Conservation (phyloP, 768 basidiomycete genomes). For the Naganishia kalamii region DNA sequence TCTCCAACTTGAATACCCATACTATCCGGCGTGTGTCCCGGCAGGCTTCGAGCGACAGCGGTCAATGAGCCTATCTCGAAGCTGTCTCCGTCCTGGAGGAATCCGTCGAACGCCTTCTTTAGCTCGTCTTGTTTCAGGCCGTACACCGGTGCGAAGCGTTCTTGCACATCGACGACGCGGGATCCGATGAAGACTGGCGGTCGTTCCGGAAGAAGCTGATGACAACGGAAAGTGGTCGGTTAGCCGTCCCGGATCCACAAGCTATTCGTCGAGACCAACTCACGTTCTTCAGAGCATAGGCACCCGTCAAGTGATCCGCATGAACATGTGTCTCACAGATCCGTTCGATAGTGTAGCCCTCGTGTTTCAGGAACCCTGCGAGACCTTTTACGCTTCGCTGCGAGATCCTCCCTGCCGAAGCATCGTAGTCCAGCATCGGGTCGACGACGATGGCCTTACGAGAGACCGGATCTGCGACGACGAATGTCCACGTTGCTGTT, state of each 20-base stretch:
- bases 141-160: slow-evolving; percentile 28
- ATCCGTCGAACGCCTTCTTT: slow-evolving; percentile 30
- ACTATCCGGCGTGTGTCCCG: slow-evolving; percentile 36
- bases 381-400: slow-evolving; percentile 28
- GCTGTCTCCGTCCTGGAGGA: slow-evolving; percentile 31
- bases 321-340: slow-evolving; percentile 42
- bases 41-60: slow-evolving; percentile 29
- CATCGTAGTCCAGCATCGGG: slow-evolving; percentile 34
- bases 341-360: slow-evolving; percentile 22
- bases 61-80: slow-evolving; percentile 27
- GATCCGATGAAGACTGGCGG: slow-evolving; percentile 28
- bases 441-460: slow-evolving; percentile 30
- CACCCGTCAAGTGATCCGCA: slow-evolving; percentile 36
- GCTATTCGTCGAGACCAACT: background rate
- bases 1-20: slow-evolving; percentile 30
- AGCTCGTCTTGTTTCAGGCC: slow-evolving; percentile 23
- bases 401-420: slow-evolving; percentile 21
- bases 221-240: background rate
- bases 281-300: slow-evolving; percentile 28
- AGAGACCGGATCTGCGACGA: slow-evolving; percentile 30
- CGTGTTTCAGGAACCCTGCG: slow-evolving; percentile 23
- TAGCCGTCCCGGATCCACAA: background rate
- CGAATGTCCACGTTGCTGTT: slow-evolving; percentile 34
- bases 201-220: slow-evolving; percentile 5
- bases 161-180: slow-evolving; percentile 29